A percentile compares a stretch with the other conserved stretches of the same genome.
These are phyloP conservation scores for Paspalum vaginatum DNA, from an alignment of 176 grass and related monocot species.

Conservation along the genomic window DNA sequence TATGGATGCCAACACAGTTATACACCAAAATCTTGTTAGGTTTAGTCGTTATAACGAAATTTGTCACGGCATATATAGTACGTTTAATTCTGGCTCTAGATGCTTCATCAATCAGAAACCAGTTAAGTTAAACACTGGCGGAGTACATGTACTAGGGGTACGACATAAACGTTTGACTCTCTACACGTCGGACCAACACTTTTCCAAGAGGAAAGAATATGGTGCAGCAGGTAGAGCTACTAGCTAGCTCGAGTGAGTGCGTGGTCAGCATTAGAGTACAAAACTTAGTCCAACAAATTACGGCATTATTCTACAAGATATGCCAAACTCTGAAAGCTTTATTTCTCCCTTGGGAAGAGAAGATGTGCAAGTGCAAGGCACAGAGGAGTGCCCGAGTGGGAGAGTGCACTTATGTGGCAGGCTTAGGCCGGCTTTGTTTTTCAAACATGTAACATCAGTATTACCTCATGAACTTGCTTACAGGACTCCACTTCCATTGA, in stretches of 20 bases:
- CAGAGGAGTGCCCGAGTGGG: background rate
- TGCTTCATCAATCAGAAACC: background rate
- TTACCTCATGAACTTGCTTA: slow-evolving; percentile 61
- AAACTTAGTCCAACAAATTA: slow-evolving; percentile 15
- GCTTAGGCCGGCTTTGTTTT: slow-evolving; percentile 24
- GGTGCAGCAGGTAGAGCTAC: slow-evolving; percentile 29
- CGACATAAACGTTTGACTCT: too few relatives aligned
- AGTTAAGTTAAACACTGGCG: background rate
- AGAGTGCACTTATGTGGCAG: slow-evolving; percentile 7
- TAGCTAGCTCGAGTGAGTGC: background rate
- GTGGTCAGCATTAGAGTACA: background rate
- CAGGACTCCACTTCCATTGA: slow-evolving; percentile 47
- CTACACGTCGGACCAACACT: background rate
- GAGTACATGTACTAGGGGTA: background rate
- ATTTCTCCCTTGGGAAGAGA: background rate
- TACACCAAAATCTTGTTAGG: background rate
- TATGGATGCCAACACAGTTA: too few relatives aligned
- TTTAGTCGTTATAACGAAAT: background rate
- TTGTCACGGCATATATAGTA: background rate
- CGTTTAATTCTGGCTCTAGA: background rate
- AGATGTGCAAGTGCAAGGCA: slow-evolving; percentile 30
- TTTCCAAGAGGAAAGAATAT: background rate
- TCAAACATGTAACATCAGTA: slow-evolving; percentile 48
- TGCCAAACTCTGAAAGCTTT: slow-evolving; percentile 23
- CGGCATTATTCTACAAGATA: background rate